Base-by-base conservation (phyloP, 352 stramenopile genomes). In the Phytophthora melonis region DNA sequence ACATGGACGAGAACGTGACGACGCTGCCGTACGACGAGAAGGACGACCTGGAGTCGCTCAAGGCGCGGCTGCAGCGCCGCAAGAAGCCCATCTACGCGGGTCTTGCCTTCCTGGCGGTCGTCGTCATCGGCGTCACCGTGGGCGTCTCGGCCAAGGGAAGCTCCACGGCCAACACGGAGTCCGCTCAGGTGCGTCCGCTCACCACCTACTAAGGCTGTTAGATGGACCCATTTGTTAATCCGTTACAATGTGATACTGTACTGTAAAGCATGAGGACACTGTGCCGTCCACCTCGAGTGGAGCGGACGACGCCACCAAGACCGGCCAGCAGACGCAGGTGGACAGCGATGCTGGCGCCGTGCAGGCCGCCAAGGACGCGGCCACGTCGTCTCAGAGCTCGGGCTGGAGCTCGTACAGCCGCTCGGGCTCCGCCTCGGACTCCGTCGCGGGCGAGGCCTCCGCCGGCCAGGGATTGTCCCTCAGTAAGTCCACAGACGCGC, bases 1-100 rank as follows among this genome's bases (percentile, higher is more conserved):
- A 79, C 52, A 80, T 73, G 8, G 66, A 86, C 47, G 66, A 63
- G 47, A 66, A 76, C 18, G 45, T 68, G 25, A 32, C 49, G 47
- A 58, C 66, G 39, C 39, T 86, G 50, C 72, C 73, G 19, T 81
- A 86, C 60, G 79, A 90, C 54, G 83, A 85, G 57, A 91, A 91
- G 75, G 81, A 92, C 62, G 69, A 89, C 70, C 77, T 84, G 66
- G 73, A 72, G 18, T 64, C 76, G 43, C 58, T 92, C 45, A 79
- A 79, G 49, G 66, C 67, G 14, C 82, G 80, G 62, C 74, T 92
- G 36, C 66, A 75, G 36, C 60, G 69, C 47, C 71, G 71, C 34
- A 92, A 92, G 78, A 92, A 91, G 67, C 80, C 83, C n/a, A 90
- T 93, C 50, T 85, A 86, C 78, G 79, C 75, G 39, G 83, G 78